These are phyloP conservation scores for Aureobasidium sp. DNA, from an alignment of 2,329 filamentous ascomycete genomes.

Conservation along the genomic window DNA sequence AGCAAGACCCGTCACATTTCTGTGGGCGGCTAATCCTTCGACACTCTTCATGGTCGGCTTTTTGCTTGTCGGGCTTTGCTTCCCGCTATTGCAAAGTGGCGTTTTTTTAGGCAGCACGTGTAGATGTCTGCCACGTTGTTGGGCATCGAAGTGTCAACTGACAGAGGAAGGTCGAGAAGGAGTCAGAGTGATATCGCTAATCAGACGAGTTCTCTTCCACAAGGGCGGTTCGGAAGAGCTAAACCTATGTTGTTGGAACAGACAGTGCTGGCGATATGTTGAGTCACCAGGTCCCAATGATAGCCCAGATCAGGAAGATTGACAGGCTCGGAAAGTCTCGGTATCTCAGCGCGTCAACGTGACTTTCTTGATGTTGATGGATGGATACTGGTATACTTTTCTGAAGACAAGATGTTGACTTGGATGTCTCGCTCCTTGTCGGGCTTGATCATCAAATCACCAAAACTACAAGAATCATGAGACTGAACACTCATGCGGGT, in stretches of 20 bases:
- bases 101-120: not conserved
- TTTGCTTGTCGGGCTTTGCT: not conserved
- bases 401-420: too few relatives aligned
- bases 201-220: too few relatives aligned
- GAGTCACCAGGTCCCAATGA: too few relatives aligned
- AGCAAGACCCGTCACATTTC: not conserved
- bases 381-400: too few relatives aligned
- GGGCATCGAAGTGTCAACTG: not conserved
- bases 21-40: not conserved
- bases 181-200: too few relatives aligned
- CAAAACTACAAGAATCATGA: not conserved
- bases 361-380: too few relatives aligned
- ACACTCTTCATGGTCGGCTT: not conserved
- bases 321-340: too few relatives aligned
- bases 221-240: too few relatives aligned
- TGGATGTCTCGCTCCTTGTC: not conserved
- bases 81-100: not conserved
- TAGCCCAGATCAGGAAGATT: too few relatives aligned
- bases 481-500: not conserved
- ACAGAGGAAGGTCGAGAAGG: not conserved
- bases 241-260: too few relatives aligned
- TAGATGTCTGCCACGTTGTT: not conserved
- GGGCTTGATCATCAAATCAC: not conserved
- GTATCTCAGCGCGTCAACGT: too few relatives aligned
- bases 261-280: too few relatives aligned